Evolutionary conservation across 768 basidiomycete genomes (phyloP), one percentile per base, ranked within the genome.

Genomic region (Kwoniella newhampshirensis): DNA sequence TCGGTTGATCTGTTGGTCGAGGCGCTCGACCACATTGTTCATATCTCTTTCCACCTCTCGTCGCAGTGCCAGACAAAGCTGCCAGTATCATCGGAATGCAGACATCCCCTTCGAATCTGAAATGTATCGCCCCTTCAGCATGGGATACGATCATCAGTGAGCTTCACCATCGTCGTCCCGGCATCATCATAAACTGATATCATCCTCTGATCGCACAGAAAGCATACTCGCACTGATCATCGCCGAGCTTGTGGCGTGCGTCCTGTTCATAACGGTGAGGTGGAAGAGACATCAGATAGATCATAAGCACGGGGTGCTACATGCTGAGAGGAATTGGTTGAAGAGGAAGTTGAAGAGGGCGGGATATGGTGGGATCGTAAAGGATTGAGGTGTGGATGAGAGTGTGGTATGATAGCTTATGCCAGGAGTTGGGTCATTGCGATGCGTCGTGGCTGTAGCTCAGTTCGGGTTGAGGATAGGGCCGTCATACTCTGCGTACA

Each of bases 151-250:
- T 23, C 41, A 42, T 47, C 23, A n/a, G 15, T 28, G 12, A n/a
- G n/a, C n/a, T n/a, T n/a, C n/a, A n/a, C n/a, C n/a, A n/a, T n/a
- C 45, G 27, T 30, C 45, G 23, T 25, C 45, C 18, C 7, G 15
- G 20, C 44, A 40, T 43, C 25, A 25, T 32, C 52, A 41, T 26
- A 25, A 40, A 18, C 52, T 54, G 40, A 43, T 45, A 4, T 15
- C 18, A 11, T 25, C 13, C 40, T 23, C 40, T 7, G 8, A n/a
- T 23, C 6, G 40, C 40, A 8, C 40, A 42, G 40, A 42, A n/a
- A 42, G 6, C 40, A 23, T 23, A 42, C 21, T 42, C 40, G 18
- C 21, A 7, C 40, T 42, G n/a, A n/a, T 42, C 40, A 23, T n/a
- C 21, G 17, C 40, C 40, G 21, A 42, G 8, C 6, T 42, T n/a